A percentile compares a stretch with the other conserved stretches of the same genome.
phyloP scores from a whole-genome alignment of 768 basidiomycete genomes.

The Lactifluus echinatus region DNA sequence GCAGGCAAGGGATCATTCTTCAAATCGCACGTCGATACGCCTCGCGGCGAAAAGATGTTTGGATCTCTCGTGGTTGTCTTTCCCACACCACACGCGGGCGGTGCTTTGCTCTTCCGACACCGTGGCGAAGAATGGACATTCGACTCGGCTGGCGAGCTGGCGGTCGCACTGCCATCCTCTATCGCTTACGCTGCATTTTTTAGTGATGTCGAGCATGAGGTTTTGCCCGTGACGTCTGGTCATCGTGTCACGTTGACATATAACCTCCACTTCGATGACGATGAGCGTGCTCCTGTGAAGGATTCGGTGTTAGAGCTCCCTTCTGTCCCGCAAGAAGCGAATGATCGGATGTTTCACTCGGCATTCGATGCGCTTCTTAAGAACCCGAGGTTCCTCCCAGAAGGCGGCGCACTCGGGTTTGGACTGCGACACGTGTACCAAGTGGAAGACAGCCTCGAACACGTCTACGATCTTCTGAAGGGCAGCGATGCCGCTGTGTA shows the following conservation, averaged over 20 bases:
- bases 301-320: background rate
- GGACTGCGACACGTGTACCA: no score
- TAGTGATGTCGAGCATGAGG: slow-evolving; percentile 38
- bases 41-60: slow-evolving; percentile 35
- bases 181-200: slow-evolving; percentile 27
- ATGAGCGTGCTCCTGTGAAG: background rate
- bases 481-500: no score
- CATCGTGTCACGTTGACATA: slow-evolving; percentile 36
- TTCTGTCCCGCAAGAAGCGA: background rate
- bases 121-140: slow-evolving; percentile 20
- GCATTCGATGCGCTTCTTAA: no score
- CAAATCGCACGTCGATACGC: slow-evolving; percentile 40
- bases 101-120: slow-evolving; percentile 34
- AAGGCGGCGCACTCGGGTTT: no score
- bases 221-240: slow-evolving; percentile 29
- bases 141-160: background rate
- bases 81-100: slow-evolving; percentile 17
- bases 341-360: no score
- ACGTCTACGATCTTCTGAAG: no score
- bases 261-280: slow-evolving; percentile 30
- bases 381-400: no score
- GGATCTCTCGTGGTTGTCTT: slow-evolving; percentile 20
- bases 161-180: background rate
- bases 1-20: slow-evolving; percentile 27
- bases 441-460: no score